These are phyloP conservation scores for Dactylonectria estremocensis DNA, from an alignment of 2,329 filamentous ascomycete genomes.

Conservation along the genomic window DNA sequence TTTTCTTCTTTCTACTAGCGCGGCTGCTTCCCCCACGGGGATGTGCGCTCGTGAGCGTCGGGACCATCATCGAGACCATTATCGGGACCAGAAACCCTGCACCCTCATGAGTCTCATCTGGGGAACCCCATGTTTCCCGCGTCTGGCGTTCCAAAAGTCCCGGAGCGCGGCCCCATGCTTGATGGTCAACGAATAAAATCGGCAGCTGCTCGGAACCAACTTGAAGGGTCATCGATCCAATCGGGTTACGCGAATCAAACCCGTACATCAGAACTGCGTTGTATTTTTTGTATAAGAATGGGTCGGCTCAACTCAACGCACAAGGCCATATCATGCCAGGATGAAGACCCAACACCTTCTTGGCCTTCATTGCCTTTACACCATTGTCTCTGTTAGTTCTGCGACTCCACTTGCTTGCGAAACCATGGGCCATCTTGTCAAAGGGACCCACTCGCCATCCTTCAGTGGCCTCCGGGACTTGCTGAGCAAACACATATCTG, in stretches of 20 bases:
- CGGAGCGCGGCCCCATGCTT: neutral
- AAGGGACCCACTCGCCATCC: neutral
- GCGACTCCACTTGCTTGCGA: neutral
- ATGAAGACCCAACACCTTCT: neutral
- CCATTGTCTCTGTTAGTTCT: neutral
- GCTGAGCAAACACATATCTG: conserved; percentile 54
- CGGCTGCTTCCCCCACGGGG: too few relatives aligned
- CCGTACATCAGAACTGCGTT: too few relatives aligned
- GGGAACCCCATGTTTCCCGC: too few relatives aligned
- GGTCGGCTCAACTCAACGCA: neutral
- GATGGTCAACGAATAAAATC: neutral
- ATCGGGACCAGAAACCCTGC: too few relatives aligned
- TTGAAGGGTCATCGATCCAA: too few relatives aligned
- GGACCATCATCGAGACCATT: too few relatives aligned
- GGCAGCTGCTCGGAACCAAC: too few relatives aligned
- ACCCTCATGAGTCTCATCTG: too few relatives aligned
- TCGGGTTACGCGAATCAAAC: neutral
- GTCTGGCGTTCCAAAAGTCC: too few relatives aligned
- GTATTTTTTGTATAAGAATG: neutral
- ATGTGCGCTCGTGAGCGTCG: too few relatives aligned
- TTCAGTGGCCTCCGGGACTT: neutral
- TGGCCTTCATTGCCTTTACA: neutral
- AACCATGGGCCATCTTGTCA: neutral
- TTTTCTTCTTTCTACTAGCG: too few relatives aligned
- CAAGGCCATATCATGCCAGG: neutral